Evolutionary conservation across 2,329 filamentous ascomycete genomes (phyloP).

Genomic region (Calonectria hawksworthii): DNA sequence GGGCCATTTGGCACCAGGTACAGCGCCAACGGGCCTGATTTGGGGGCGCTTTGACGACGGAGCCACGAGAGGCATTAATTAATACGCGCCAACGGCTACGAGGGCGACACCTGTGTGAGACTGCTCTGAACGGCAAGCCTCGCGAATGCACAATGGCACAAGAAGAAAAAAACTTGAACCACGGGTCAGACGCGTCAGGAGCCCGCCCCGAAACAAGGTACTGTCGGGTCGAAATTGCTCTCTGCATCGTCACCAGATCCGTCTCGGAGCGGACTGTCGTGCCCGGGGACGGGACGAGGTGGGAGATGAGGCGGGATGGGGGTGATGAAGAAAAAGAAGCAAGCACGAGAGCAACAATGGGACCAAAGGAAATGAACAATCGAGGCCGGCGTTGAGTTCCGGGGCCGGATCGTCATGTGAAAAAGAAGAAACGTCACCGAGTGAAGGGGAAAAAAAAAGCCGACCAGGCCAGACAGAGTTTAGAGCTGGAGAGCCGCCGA

Average conservation of each 20-base stretch:
- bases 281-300: background rate
- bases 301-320: background rate
- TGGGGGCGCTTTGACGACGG: slow-evolving; percentile 4
- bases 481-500: background rate
- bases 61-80: slow-evolving; percentile 5
- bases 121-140: slow-evolving; percentile 5
- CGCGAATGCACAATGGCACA: background rate
- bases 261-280: background rate
- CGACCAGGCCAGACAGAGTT: background rate
- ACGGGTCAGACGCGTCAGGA: background rate
- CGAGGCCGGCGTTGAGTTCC: background rate
- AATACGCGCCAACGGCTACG: slow-evolving; percentile 1
- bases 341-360: slow-evolving; percentile 2
- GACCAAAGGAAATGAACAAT: slow-evolving; percentile 9
- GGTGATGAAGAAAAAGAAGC: background rate
- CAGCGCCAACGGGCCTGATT: slow-evolving; percentile 8
- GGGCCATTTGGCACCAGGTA: slow-evolving; percentile 18
- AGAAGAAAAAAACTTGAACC: no score
- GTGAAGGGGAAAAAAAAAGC: background rate
- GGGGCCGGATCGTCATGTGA: slow-evolving; percentile 9
- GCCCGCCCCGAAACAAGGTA: background rate
- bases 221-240: background rate
- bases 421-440: background rate
- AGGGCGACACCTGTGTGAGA: slow-evolving; percentile 4
- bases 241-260: background rate